Evolutionary conservation across 2,329 filamentous ascomycete species (phyloP), one percentile per base, ranked within the genome.

Genomic region (Thelonectria discophora): DNA sequence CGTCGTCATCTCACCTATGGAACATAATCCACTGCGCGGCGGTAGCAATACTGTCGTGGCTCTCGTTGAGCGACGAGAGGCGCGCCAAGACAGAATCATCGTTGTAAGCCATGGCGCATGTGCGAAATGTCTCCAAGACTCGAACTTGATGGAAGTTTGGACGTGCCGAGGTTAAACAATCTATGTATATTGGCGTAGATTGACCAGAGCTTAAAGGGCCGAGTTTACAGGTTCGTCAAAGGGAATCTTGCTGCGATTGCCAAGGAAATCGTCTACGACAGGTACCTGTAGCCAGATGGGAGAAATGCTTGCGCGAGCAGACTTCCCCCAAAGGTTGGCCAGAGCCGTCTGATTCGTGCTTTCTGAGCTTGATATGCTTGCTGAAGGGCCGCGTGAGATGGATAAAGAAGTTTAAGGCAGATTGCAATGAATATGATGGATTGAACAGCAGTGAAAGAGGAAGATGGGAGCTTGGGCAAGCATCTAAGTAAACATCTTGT

Each of bases 1-100:
- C 15, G 12, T 20, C 27, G 17, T 20, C 39, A 13, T 21, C 61
- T 76, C 88, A 97, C 93, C 93, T 90, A 80, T 99, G 94, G 77
- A 99, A 99, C 90, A 99, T 96, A 64, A 99, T 95, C 96, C 96
- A 99, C 88, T 98, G 94, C 60, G 95, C 93, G 65, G 97, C 94
- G 37, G 92, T 94, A 63, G 97, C 87, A 74, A 99, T 98, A 79
- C 93, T 96, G 76, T 99, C 95, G 77, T 99, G 94, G 11, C 93
- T 97, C 80, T 99, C 96, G 78, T 97, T 97, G 65, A 99, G 86
- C 43, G 93, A 92, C 32, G 94, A 96, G 55, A 99, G 89, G 82
- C 97, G 97, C 55, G 94, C 93, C 76, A 94, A 88, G 58, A 99
- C 93, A 48, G 93, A 92, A 81, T 99, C 95, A 79, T 98, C 94